Evolutionary conservation across 2,329 filamentous ascomycete genomes (phyloP).

Genomic region (Conoideocrella luteorostrata): DNA sequence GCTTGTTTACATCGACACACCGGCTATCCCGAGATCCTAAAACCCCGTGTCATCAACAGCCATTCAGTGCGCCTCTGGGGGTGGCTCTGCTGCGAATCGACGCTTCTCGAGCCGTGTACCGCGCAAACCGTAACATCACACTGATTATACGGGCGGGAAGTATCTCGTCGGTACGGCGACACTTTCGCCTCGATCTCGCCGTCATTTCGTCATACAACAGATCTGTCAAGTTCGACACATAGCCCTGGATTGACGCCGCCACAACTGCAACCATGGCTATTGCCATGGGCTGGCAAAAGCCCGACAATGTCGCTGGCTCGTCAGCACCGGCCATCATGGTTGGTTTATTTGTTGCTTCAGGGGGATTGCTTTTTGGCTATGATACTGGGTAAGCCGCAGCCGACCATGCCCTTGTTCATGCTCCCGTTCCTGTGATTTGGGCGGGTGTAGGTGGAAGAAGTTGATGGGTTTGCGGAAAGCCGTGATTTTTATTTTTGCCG

Average conservation of each 20-base stretch:
- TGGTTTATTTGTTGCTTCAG: conserved; percentile 63
- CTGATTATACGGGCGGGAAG: neutral
- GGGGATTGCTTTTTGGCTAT: conserved; percentile 64
- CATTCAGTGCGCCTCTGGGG: too few relatives aligned
- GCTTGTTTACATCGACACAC: too few relatives aligned
- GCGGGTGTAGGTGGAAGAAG: too few relatives aligned
- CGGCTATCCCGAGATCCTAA: too few relatives aligned
- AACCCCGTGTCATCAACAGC: too few relatives aligned
- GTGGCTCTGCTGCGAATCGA: too few relatives aligned
- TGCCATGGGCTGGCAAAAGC: conserved; percentile 67
- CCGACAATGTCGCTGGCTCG: conserved; percentile 67
- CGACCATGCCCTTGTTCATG: neutral
- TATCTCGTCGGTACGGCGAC: neutral
- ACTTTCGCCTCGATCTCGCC: neutral
- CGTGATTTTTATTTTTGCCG: neutral
- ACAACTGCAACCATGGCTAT: conserved; percentile 51
- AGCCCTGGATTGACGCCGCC: conserved; percentile 43
- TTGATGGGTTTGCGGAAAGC: too few relatives aligned
- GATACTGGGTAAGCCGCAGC: conserved; percentile 54
- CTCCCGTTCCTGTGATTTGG: too few relatives aligned
- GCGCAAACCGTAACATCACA: too few relatives aligned
- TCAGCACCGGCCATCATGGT: conserved; percentile 68
- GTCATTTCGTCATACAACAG: neutral
- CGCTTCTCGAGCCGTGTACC: too few relatives aligned
- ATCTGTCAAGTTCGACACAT: conserved; percentile 5